Percentiles rank a stretch among this genome's conserved stretches.
Evolutionary conservation across 1,284 basidiomycete species (phyloP).

Genomic region (Hymenochaete sp.): DNA sequence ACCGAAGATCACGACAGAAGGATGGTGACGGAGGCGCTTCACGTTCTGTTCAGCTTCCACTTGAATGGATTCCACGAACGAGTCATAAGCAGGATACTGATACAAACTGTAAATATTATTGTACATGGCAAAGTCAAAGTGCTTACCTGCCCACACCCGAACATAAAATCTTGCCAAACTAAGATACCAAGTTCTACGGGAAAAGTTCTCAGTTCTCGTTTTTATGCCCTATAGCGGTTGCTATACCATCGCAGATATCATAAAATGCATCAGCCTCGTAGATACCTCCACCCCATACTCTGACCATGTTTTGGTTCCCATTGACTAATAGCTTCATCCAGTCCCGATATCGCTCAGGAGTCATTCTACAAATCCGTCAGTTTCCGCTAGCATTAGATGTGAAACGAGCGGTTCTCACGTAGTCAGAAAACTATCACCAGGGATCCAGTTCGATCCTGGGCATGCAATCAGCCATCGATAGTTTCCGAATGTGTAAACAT

Average conservation of each 20-base stretch:
- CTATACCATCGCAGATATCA: slow-evolving; percentile 27
- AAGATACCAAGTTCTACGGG: slow-evolving; percentile 60
- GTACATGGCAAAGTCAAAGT: background rate
- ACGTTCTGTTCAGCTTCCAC: slow-evolving; percentile 37
- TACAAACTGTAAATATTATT: background rate
- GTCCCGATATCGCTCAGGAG: slow-evolving; percentile 32
- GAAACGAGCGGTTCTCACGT: slow-evolving; percentile 36
- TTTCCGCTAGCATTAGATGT: background rate
- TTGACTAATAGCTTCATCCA: slow-evolving; percentile 36
- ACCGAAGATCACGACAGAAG: slow-evolving; percentile 73
- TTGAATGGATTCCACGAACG: slow-evolving; percentile 32
- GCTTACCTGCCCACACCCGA: slow-evolving; percentile 47
- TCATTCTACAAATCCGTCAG: slow-evolving; percentile 28
- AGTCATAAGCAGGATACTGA: slow-evolving; percentile 38
- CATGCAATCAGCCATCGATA: background rate
- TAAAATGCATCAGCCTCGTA: slow-evolving; percentile 41
- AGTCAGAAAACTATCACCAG: slow-evolving; percentile 81
- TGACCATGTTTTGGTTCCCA: slow-evolving; percentile 43
- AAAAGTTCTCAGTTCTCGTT: background rate
- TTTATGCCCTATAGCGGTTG: background rate
- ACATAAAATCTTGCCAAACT: slow-evolving; percentile 41
- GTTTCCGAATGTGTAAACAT: background rate
- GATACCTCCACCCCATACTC: slow-evolving; percentile 43
- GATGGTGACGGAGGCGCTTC: slow-evolving; percentile 34
- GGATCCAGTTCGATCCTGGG: slow-evolving; percentile 88